A percentile compares a stretch with the other conserved stretches of the same genome.
phyloP scores from a whole-genome alignment of 164 flowering plant genomes.

The Magnolia officinalis region DNA sequence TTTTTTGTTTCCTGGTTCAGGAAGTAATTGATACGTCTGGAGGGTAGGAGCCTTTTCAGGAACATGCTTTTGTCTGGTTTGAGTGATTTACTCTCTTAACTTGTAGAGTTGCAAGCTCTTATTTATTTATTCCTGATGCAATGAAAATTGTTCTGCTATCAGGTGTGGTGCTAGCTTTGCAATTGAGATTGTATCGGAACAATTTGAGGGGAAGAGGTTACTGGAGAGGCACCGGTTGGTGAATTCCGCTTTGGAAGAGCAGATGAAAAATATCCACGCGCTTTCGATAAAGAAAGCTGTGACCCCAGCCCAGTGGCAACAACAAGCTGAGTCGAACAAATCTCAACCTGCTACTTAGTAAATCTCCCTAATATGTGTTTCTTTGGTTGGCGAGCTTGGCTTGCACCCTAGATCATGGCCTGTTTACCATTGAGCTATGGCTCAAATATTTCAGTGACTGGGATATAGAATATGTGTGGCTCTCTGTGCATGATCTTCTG shows the following conservation, averaged over 20 bases:
- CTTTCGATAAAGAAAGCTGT: constrained; percentile 83
- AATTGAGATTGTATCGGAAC: constrained; percentile 77
- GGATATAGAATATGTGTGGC: not conserved
- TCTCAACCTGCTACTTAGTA: constrained; percentile 32
- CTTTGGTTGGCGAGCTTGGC: not conserved
- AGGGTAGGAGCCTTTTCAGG: constrained; percentile 56
- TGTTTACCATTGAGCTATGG: too few species aligned
- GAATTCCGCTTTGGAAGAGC: constrained; percentile 73
- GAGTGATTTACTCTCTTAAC: not conserved
- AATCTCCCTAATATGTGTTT: not conserved
- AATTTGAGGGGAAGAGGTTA: constrained; percentile 89
- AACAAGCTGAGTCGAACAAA: constrained; percentile 45
- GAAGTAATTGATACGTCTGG: constrained; percentile 89
- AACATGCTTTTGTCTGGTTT: not conserved
- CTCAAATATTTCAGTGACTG: too few species aligned
- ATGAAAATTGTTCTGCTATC: constrained; percentile 7
- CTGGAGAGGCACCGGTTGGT: constrained; percentile 91
- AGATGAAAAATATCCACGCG: constrained; percentile 95
- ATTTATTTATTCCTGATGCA: not conserved
- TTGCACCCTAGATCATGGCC: not conserved
- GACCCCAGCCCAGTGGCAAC: constrained; percentile 84
- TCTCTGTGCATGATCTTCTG: not conserved
- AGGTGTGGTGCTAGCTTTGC: constrained; percentile 94
- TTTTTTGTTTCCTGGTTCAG: constrained; percentile 36
- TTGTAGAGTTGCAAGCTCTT: not conserved